Evolutionary conservation across 768 basidiomycete genomes (phyloP).

Genomic region (Russula sp.): DNA sequence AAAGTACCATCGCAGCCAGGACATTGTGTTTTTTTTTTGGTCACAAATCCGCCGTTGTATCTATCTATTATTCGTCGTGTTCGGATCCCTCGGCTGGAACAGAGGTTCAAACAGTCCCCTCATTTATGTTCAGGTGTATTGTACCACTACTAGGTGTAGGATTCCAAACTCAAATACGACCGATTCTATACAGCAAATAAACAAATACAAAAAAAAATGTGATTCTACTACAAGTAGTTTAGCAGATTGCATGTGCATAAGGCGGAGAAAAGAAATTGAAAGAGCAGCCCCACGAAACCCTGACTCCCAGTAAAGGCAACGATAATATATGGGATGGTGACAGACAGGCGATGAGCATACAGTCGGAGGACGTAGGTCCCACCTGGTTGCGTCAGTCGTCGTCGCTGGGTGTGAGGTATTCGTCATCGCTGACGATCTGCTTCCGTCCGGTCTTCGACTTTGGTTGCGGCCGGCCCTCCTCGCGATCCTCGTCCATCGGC

Average conservation of each 20-base stretch:
- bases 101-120: neutral
- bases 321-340: neutral
- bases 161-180: conserved; percentile 20
- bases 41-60: conserved; percentile 3
- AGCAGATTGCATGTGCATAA: conserved; percentile 13
- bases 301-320: neutral
- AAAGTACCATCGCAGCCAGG: neutral
- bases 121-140: neutral
- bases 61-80: conserved; percentile 7
- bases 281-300: conserved; percentile 5
- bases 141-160: conserved; percentile 19
- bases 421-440: conserved; percentile 70
- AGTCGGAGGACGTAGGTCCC: neutral
- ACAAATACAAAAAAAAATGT: conserved; percentile 25
- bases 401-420: conserved; percentile 67
- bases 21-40: conserved; percentile 11
- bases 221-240: conserved; percentile 27
- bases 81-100: neutral
- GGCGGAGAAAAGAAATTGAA: neutral
- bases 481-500: conserved; percentile 59
- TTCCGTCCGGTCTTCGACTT: conserved; percentile 62
- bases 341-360: conserved; percentile 1
- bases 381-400: conserved; percentile 37
- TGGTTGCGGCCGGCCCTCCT: conserved; percentile 64
- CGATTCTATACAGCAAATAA: conserved; percentile 29